Evolutionary conservation across 352 stramenopile species (phyloP).

Genomic region (Phytophthora pseudosyringae): DNA sequence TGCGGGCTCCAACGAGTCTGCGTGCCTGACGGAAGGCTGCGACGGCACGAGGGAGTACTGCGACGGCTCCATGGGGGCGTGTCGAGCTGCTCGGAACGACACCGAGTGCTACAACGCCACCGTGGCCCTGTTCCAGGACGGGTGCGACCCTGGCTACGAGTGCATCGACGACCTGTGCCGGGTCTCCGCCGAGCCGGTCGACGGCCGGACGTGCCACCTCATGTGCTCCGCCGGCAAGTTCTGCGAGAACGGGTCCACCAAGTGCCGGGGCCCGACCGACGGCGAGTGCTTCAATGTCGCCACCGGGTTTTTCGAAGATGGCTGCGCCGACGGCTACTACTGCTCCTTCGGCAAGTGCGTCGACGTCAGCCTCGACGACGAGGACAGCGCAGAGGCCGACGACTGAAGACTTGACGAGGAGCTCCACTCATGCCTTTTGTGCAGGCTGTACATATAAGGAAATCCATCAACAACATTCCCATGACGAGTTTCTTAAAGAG

Average conservation of each 20-base stretch:
- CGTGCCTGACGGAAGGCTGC: slow-evolving; percentile 32
- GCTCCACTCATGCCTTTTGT: no score
- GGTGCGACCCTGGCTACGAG: slow-evolving; percentile 33
- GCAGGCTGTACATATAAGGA: background rate
- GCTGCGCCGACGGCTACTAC: slow-evolving; percentile 29
- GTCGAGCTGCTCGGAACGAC: slow-evolving; percentile 22
- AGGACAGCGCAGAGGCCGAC: background rate
- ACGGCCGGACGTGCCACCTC: slow-evolving; percentile 15
- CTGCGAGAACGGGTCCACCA: slow-evolving; percentile 27
- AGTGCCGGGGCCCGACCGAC: slow-evolving; percentile 24
- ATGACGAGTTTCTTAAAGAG: no score
- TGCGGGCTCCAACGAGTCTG: background rate
- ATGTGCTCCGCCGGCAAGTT: slow-evolving; percentile 26
- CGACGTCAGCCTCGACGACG: slow-evolving; percentile 21
- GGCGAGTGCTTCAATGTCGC: slow-evolving; percentile 50
- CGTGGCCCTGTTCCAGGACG: slow-evolving; percentile 35
- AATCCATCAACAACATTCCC: no score
- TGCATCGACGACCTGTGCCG: slow-evolving; percentile 42
- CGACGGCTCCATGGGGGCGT: slow-evolving; percentile 29
- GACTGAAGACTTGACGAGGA: no score
- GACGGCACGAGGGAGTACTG: slow-evolving; percentile 39
- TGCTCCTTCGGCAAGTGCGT: slow-evolving; percentile 40
- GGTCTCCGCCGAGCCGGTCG: slow-evolving; percentile 14
- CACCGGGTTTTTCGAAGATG: slow-evolving; percentile 28
- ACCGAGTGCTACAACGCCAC: slow-evolving; percentile 42